Percentiles rank a stretch among this genome's conserved stretches.
Evolutionary conservation across 305 asterid genomes (phyloP).

Genomic region (Striga hermonthica): DNA sequence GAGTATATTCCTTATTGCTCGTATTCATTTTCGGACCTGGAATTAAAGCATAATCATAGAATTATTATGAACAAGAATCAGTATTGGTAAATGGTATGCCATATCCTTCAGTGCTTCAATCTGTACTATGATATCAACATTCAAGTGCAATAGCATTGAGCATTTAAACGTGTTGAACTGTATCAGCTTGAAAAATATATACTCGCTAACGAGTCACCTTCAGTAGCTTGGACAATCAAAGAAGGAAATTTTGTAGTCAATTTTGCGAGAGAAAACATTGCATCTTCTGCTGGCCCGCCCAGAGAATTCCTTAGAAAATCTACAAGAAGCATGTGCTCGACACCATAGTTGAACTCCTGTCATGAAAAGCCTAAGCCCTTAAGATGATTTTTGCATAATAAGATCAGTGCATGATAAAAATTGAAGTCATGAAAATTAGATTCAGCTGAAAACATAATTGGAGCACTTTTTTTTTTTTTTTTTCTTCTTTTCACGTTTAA

Average conservation of each 20-base stretch:
- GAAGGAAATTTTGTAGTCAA: constrained; percentile 59
- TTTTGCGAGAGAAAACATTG: constrained; percentile 44
- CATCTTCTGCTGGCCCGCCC: constrained; percentile 50
- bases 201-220: constrained; percentile 35
- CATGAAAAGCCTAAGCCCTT: constrained; percentile 21
- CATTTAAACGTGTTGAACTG: no score
- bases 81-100: no score
- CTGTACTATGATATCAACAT: neutral
- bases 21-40: constrained; percentile 51
- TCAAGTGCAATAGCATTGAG: no score
- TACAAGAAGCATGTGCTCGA: constrained; percentile 61
- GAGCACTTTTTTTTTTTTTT: neutral
- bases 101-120: constrained; percentile 12
- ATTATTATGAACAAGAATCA: no score
- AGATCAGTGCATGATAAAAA: no score
- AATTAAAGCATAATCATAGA: constrained; percentile 13
- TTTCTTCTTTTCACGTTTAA: neutral
- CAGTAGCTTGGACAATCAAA: constrained; percentile 70
- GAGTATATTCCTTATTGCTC: constrained; percentile 50
- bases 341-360: constrained; percentile 79
- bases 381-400: constrained; percentile 1
- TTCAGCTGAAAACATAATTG: constrained; percentile 2
- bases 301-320: constrained; percentile 47
- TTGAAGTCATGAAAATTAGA: neutral
- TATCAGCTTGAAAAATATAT: no score